A percentile compares a stretch with the other conserved stretches of the same genome.
phyloP scores from a whole-genome alignment of 805 yeast species.

The Vanderwaltozyma tropicalis region DNA sequence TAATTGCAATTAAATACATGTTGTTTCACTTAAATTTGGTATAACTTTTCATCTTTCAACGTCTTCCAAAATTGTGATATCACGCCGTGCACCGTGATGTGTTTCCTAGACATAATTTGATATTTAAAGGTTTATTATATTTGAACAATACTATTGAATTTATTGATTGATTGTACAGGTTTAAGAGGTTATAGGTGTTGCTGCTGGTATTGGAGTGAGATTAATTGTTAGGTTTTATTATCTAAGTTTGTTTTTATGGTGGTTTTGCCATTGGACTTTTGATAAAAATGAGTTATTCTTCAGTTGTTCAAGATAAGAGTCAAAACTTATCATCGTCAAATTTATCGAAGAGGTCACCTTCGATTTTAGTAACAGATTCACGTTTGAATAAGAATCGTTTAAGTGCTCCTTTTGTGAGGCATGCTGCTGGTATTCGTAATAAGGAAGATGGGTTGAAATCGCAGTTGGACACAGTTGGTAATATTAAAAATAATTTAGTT shows the following conservation, averaged over 20 bases:
- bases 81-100: too few relatives aligned
- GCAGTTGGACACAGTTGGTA: neutral
- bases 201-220: too few relatives aligned
- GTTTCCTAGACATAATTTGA: too few relatives aligned
- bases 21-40: too few relatives aligned
- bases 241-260: neutral
- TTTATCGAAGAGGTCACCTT: constrained; percentile 72
- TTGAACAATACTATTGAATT: too few relatives aligned
- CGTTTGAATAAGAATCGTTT: constrained; percentile 45
- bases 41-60: too few relatives aligned
- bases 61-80: too few relatives aligned
- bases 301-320: neutral
- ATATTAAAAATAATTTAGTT: too few relatives aligned
- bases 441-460: neutral
- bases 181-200: too few relatives aligned
- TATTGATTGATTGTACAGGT: too few relatives aligned
- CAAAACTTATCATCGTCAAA: neutral
- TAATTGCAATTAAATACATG: too few relatives aligned
- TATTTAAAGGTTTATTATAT: too few relatives aligned
- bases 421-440: constrained; percentile 26
- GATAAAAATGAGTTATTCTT: constrained; percentile 2
- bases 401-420: constrained; percentile 72
- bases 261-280: neutral
- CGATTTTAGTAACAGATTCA: constrained; percentile 85
- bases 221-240: neutral